A percentile compares a stretch with the other conserved stretches of the same genome.
Conservation (phyloP, 352 stramenopile genomes). For the Pythium dissimile region DNA sequence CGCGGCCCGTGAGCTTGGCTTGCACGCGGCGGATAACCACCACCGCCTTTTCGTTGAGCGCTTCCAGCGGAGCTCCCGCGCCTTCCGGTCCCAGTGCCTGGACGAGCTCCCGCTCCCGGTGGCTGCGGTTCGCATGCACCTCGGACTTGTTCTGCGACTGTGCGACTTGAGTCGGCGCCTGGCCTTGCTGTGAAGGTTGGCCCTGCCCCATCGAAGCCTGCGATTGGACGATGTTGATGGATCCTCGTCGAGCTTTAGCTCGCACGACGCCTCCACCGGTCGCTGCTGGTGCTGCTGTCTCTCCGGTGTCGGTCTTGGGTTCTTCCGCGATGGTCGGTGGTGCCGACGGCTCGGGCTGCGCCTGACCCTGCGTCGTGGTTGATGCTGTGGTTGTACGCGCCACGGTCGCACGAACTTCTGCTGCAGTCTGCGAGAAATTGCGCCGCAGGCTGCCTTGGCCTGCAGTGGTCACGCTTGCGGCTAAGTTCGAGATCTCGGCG, state of each 20-base stretch:
- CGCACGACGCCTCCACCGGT: slow-evolving; percentile 11
- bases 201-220: neutral
- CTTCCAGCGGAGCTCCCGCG: slow-evolving; percentile 71
- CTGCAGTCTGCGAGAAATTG: slow-evolving; percentile 63
- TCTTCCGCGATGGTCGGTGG: neutral
- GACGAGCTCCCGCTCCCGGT: slow-evolving; percentile 80
- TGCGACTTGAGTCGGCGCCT: slow-evolving; percentile 28
- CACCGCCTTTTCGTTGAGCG: slow-evolving; percentile 95
- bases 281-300: neutral
- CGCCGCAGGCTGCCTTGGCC: slow-evolving; percentile 68
- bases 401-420: slow-evolving; percentile 23
- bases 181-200: neutral
- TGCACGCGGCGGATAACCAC: slow-evolving; percentile 98
- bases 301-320: slow-evolving; percentile 1
- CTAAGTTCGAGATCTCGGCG: slow-evolving; percentile 79
- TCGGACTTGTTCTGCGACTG: slow-evolving; percentile 55
- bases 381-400: slow-evolving; percentile 6
- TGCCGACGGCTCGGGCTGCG: neutral
- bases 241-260: slow-evolving; percentile 26
- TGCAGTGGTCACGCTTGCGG: slow-evolving; percentile 71
- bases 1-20: slow-evolving; percentile 97
- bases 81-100: slow-evolving; percentile 78
- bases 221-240: slow-evolving; percentile 14
- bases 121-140: slow-evolving; percentile 68
- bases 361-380: neutral